Evolutionary conservation across 139 green algal genomes (phyloP).

Genomic region (Haematococcus sp.): DNA sequence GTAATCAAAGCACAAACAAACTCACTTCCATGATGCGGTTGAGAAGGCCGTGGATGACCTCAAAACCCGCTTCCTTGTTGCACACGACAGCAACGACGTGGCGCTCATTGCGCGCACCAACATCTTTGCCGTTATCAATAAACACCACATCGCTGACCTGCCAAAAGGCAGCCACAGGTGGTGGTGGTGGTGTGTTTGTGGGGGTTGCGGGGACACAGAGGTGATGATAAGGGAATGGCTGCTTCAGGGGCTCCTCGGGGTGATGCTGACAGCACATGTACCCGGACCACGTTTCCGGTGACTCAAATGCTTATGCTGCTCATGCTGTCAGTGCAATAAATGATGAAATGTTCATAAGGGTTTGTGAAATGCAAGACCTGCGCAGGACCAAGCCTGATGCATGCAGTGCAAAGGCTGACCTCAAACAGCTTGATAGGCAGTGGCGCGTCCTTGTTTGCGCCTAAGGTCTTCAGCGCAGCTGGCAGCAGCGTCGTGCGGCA

Average conservation of each 20-base stretch:
- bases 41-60: constrained; percentile 92
- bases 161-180: no score
- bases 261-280: no score
- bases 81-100: constrained; percentile 86
- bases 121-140: constrained; percentile 45
- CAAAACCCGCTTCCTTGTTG: constrained; percentile 81
- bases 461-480: constrained; percentile 92
- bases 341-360: no score
- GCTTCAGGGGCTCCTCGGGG: no score
- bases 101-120: constrained; percentile 87
- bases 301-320: no score
- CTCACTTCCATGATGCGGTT: constrained; percentile 91
- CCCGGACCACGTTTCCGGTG: no score
- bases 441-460: constrained; percentile 87
- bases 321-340: no score
- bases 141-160: constrained; percentile 86
- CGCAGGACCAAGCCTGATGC: no score
- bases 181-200: constrained; percentile 7
- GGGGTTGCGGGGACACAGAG: no score
- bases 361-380: no score
- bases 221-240: no score
- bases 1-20: no score
- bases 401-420: constrained; percentile 7
- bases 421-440: constrained; percentile 96
- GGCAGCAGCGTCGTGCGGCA: constrained; percentile 60